A percentile compares a stretch with the other conserved stretches of the same genome.
phyloP scores from a whole-genome alignment of 208 protist genomes.

The Leishmania tropica region DNA sequence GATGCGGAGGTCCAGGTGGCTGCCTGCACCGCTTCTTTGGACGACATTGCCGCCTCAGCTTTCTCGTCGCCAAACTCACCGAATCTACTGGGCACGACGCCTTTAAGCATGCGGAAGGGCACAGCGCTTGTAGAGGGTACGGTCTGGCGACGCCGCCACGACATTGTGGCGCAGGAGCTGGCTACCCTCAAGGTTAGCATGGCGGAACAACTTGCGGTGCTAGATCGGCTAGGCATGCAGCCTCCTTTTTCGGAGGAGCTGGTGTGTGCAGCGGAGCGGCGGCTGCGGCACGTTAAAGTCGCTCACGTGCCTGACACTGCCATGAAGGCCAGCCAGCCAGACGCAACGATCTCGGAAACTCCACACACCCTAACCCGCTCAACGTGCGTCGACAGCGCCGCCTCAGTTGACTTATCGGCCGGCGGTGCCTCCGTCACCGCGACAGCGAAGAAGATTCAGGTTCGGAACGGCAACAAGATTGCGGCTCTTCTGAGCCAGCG shows the following conservation, averaged over 20 bases:
- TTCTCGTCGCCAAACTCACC: background rate
- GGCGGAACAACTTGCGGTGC: constrained; percentile 61
- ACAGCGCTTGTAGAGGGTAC: background rate
- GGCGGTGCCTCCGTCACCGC: background rate
- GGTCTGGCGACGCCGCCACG: constrained; percentile 30
- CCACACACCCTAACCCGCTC: background rate
- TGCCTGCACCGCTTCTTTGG: background rate
- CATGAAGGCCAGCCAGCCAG: background rate
- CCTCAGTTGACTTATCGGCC: background rate
- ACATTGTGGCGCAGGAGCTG: constrained; percentile 47
- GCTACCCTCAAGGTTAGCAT: constrained; percentile 42
- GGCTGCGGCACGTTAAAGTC: constrained; percentile 23
- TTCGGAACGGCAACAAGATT: background rate
- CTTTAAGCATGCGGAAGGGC: background rate
- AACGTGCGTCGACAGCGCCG: background rate
- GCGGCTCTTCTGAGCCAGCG: background rate
- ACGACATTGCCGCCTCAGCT: background rate
- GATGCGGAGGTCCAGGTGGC: background rate
- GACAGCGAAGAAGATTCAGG: background rate
- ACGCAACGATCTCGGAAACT: background rate
- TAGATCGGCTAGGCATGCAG: constrained; percentile 65
- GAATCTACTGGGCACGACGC: background rate
- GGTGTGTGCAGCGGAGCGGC: constrained; percentile 20
- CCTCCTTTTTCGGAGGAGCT: constrained; percentile 45
- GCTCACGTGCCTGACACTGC: constrained; percentile 3